phyloP scores from a whole-genome alignment of 345 rosid species.

The Diplotaxis tenuifolia region DNA sequence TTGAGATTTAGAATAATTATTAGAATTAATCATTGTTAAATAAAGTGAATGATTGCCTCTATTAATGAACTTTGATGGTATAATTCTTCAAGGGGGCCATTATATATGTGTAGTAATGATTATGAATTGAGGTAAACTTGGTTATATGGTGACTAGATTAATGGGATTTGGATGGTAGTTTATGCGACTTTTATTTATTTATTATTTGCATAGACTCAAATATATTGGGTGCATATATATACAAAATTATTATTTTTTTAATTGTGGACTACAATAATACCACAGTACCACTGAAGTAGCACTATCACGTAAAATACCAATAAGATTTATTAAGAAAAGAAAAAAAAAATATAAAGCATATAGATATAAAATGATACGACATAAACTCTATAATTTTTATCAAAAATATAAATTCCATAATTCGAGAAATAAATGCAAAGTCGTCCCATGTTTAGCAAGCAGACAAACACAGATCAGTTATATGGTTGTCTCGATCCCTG shows the following conservation, averaged over 20 bases:
- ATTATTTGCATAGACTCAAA: background rate
- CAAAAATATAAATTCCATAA: background rate
- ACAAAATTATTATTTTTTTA: background rate
- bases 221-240: background rate
- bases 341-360: background rate
- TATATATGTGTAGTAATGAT: background rate
- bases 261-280: background rate
- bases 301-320: background rate
- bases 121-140: background rate
- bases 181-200: background rate
- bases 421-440: slow-evolving; percentile 1
- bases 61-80: background rate
- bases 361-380: no score
- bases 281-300: no score
- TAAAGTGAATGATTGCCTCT: slow-evolving; percentile 12
- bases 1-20: background rate
- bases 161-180: slow-evolving; percentile 17
- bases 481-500: slow-evolving; percentile 6
- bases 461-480: slow-evolving; percentile 20
- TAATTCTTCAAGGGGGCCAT: slow-evolving; percentile 6
- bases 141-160: slow-evolving; percentile 13
- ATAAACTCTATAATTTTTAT: no score
- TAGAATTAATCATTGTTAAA: background rate
- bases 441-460: slow-evolving; percentile 19
- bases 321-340: background rate